Evolutionary conservation across 306 rosid species (phyloP).

Genomic region (Pterocarpus macrocarpus): DNA sequence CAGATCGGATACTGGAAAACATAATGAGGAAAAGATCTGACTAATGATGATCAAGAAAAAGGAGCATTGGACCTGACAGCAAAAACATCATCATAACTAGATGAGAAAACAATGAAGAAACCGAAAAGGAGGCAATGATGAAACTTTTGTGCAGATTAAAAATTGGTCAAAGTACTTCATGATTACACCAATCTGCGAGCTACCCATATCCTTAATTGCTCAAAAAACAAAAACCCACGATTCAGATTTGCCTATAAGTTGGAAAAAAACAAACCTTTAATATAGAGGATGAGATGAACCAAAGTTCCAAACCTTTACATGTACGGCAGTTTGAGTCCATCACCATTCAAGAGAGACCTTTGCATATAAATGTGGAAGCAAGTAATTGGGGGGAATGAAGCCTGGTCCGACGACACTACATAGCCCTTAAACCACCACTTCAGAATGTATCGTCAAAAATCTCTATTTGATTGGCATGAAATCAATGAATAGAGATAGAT

Average conservation of each 20-base stretch:
- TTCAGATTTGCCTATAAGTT: slow-evolving; percentile 46
- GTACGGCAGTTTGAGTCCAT: too few relatives aligned
- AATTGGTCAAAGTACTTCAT: slow-evolving; percentile 68
- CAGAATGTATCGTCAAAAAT: neutral
- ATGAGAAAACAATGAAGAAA: slow-evolving; percentile 37
- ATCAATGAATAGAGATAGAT: neutral
- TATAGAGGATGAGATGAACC: slow-evolving; percentile 1
- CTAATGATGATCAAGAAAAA: slow-evolving; percentile 62
- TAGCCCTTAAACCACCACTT: neutral
- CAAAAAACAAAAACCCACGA: slow-evolving; percentile 52
- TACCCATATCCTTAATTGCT: slow-evolving; percentile 51
- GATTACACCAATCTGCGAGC: slow-evolving; percentile 84
- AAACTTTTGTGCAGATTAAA: slow-evolving; percentile 46
- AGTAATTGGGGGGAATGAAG: slow-evolving; percentile 99
- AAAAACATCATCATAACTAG: slow-evolving; percentile 62
- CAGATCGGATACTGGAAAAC: slow-evolving; percentile 66
- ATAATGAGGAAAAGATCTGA: slow-evolving; percentile 60
- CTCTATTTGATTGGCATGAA: neutral
- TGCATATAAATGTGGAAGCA: slow-evolving; percentile 54
- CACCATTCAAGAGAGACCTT: too few relatives aligned
- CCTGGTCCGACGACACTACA: slow-evolving; percentile 96
- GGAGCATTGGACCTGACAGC: slow-evolving; percentile 64
- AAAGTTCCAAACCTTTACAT: slow-evolving; percentile 40
- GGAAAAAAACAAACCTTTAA: slow-evolving; percentile 33
- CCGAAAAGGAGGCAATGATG: slow-evolving; percentile 68